Conservation (phyloP, 2,329 filamentous ascomycete species). For the Neocatenulostroma microsporum region DNA sequence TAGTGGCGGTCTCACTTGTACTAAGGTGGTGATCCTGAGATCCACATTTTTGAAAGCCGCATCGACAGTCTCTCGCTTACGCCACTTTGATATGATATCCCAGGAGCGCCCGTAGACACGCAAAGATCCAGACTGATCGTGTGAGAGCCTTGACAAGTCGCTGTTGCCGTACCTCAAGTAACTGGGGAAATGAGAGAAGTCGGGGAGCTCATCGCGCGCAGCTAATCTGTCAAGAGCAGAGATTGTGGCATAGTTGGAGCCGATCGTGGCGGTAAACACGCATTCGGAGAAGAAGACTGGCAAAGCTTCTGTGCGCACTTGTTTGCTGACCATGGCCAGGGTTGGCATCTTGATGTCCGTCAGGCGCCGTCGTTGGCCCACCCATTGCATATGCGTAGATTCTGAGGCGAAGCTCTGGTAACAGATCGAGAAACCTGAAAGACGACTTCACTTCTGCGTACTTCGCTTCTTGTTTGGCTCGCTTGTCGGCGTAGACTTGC, state of each 20-base stretch:
- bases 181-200: too few species aligned
- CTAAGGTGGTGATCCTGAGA: too few species aligned
- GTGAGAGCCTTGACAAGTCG: too few species aligned
- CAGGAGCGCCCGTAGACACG: too few species aligned
- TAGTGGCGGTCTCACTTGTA: too few species aligned
- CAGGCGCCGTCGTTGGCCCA: neutral
- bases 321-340: slow-evolving; percentile 1
- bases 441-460: neutral
- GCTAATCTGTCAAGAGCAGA: neutral
- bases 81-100: too few species aligned
- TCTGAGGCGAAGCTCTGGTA: neutral
- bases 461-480: neutral
- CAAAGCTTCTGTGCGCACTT: slow-evolving; percentile 1
- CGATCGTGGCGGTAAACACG: neutral
- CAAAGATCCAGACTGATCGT: too few species aligned
- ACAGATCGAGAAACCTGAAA: slow-evolving; percentile 1
- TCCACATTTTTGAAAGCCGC: too few species aligned
- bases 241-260: neutral
- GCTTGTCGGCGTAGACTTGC: neutral
- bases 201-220: neutral
- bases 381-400: slow-evolving; percentile 3
- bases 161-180: too few species aligned
- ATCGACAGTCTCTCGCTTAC: too few species aligned
- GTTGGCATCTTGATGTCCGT: neutral
- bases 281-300: slow-evolving; percentile 3